phyloP scores from a whole-genome alignment of 2,329 filamentous ascomycete species.

The Fusarium illudens region DNA sequence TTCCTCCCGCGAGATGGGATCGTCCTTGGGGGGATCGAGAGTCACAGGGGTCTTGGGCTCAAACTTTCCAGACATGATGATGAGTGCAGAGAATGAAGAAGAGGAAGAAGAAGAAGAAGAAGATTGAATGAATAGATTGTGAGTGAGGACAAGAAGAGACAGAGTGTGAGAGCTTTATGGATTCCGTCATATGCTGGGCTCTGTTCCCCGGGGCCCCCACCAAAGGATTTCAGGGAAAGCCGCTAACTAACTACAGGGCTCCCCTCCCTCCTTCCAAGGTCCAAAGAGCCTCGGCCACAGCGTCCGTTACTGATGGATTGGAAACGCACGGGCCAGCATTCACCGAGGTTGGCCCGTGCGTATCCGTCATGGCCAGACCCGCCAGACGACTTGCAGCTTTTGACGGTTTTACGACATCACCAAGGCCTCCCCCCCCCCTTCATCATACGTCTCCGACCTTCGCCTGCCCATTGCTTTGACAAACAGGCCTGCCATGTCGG shows the following conservation, averaged over 20 bases:
- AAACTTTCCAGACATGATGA: conserved; percentile 70
- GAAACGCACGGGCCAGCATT: conserved; percentile 35
- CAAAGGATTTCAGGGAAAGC: neutral
- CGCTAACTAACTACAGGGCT: neutral
- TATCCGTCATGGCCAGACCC: conserved; percentile 20
- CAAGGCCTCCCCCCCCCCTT: neutral
- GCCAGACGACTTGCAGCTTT: conserved; percentile 23
- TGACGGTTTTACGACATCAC: conserved; percentile 15
- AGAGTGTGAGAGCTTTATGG: conserved; percentile 10
- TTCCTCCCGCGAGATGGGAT: conserved; percentile 82
- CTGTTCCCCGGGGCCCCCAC: neutral
- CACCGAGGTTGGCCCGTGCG: conserved; percentile 34
- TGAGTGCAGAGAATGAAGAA: neutral
- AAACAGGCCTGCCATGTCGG: conserved; percentile 43
- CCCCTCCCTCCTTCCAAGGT: neutral
- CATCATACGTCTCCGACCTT: conserved; percentile 1
- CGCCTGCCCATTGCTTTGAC: conserved; percentile 7
- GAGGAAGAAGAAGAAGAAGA: neutral
- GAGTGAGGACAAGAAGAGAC: neutral
- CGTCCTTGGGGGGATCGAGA: conserved; percentile 85
- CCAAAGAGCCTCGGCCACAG: conserved; percentile 14
- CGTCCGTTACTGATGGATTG: conserved; percentile 7
- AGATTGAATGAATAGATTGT: neutral
- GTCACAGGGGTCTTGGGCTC: conserved; percentile 80
- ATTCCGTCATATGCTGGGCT: conserved; percentile 35